phyloP scores from a whole-genome alignment of 805 yeast species.

The Kuraishia hungarica region DNA sequence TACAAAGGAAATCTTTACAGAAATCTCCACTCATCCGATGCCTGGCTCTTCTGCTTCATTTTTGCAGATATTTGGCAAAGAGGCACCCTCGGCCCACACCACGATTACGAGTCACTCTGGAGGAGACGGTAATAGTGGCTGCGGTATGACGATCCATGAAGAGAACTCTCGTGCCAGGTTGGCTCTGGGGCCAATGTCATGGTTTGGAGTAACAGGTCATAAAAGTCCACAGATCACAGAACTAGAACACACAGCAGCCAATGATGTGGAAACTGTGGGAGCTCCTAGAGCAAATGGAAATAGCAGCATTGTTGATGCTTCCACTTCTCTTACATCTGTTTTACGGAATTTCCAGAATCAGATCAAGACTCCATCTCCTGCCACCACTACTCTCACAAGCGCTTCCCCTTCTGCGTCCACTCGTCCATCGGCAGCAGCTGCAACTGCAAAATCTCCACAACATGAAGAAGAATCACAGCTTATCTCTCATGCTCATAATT shows the following conservation, averaged over 20 bases:
- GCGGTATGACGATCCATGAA: not conserved
- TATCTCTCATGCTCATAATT: constrained; percentile 1
- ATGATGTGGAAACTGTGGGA: not conserved
- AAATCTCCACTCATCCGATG: not conserved
- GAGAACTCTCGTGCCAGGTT: not conserved
- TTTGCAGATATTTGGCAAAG: not conserved
- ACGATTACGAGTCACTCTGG: not conserved
- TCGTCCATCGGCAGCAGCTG: not conserved
- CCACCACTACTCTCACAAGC: not conserved
- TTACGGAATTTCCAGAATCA: not conserved
- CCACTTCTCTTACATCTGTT: not conserved
- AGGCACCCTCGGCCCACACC: not conserved
- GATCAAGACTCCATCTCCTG: not conserved
- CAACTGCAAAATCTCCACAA: not conserved
- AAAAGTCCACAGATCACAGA: not conserved
- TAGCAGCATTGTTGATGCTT: not conserved
- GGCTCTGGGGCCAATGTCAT: not conserved
- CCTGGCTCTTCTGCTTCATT: not conserved
- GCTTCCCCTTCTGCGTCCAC: not conserved
- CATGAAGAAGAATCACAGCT: not conserved
- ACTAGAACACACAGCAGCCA: not conserved
- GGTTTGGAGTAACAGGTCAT: not conserved
- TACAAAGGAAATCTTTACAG: not conserved
- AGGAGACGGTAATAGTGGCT: not conserved
- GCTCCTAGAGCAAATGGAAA: not conserved